These are phyloP conservation scores for Piloderma croceum DNA, from an alignment of 768 basidiomycete genomes.

Conservation along the genomic window DNA sequence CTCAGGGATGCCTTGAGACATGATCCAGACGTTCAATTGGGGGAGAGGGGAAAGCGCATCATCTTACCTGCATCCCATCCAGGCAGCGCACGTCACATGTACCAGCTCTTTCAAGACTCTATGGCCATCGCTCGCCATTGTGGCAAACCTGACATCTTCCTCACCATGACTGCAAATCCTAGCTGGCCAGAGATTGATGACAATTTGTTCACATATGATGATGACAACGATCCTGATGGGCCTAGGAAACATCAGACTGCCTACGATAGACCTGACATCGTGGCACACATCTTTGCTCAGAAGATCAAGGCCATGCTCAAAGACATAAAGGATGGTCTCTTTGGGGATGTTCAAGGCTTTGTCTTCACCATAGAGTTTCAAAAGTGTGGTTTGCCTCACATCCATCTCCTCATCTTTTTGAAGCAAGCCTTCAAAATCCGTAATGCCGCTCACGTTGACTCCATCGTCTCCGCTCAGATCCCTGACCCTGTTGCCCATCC, in stretches of 20 bases:
- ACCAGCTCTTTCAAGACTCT: too few species aligned
- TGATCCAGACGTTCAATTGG: too few species aligned
- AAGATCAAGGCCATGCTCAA: too few species aligned
- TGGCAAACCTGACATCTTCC: too few species aligned
- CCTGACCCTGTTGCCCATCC: too few species aligned
- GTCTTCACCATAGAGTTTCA: conserved; percentile 43
- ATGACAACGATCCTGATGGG: conserved; percentile 22
- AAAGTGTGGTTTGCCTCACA: conserved; percentile 40
- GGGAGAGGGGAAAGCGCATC: conserved; percentile 15
- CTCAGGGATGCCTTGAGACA: too few species aligned
- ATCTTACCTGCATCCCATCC: conserved; percentile 29
- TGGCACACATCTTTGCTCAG: too few species aligned
- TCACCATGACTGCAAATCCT: too few species aligned
- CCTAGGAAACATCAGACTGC: conserved; percentile 23
- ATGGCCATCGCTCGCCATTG: too few species aligned
- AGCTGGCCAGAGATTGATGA: conserved; percentile 40
- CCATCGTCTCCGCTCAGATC: too few species aligned
- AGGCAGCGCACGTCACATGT: too few species aligned
- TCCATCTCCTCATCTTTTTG: conserved; percentile 37
- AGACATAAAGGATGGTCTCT: conserved; percentile 34
- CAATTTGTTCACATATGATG: conserved; percentile 37
- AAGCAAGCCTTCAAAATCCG: conserved; percentile 21
- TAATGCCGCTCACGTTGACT: conserved; percentile 33
- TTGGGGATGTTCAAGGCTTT: conserved; percentile 33
- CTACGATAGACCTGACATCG: conserved; percentile 40